Evolutionary conservation across 208 protist genomes (phyloP), one percentile per base, ranked within the genome.

Genomic region (Naegleria fowleri): DNA sequence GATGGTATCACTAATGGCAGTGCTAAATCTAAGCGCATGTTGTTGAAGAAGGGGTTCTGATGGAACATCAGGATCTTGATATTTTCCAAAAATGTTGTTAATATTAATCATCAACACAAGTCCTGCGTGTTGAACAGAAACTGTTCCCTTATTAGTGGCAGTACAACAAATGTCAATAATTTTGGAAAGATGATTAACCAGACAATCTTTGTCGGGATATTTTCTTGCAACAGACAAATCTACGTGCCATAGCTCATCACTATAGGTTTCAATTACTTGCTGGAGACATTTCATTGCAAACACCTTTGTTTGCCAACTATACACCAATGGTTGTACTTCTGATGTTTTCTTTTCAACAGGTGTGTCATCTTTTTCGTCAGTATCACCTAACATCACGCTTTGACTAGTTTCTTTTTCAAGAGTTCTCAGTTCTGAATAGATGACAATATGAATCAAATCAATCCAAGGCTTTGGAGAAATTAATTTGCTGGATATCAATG

Each of bases 151-250:
- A 19, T 29, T 39, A 22, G 29, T 40, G 22, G 85, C 85, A 38
- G 36, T 88, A 19, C 19, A 88, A 88, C 85, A 88, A 48, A 58
- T 58, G 22, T 88, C 25, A 29, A 88, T 88, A n/a, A 88, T 88
- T 58, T 88, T 51, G 9, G 5, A 40, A 16, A 88, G 33, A 58
- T 88, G 85, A 19, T n/a, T n/a, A 38, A 88, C 43, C 0, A 88
- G 36, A 40, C 16, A 48, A 33, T 86, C 83, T 11, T 40, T 86
- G 83, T 40, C n/a, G 7, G 83, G 11, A n/a, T 79, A 0, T 13
- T 51, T 51, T 86, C n/a, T 40, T 29, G 83, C 33, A 25, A 48
- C 29, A 19, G 36, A 9, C 83, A 43, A 40, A 86, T 86, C 83
- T 1, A 86, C 16, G 48, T 39, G 39, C 39, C 41, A 6, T 86